Evolutionary conservation across 192 early-diverging fungal genomes (phyloP).

Genomic region (Allomyces macrogynus): DNA sequence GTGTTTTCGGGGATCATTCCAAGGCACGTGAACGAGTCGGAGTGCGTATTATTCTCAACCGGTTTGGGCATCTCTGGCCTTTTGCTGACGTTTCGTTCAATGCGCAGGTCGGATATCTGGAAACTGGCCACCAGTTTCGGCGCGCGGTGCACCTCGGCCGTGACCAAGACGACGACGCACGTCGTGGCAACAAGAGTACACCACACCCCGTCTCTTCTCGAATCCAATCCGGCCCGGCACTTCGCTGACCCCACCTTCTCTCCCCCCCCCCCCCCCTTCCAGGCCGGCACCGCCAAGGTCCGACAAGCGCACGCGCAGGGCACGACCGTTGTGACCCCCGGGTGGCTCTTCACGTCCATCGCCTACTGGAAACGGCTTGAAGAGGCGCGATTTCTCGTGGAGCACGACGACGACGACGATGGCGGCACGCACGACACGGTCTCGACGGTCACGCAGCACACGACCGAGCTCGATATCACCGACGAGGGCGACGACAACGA

Average conservation of each 20-base stretch:
- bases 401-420: not conserved
- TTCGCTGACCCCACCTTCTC: not conserved
- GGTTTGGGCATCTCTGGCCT: not conserved
- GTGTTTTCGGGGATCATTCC: slow-evolving; percentile 73
- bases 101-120: slow-evolving; percentile 57
- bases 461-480: no score
- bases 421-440: not conserved
- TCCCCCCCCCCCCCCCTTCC: not conserved
- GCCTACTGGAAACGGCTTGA: not conserved
- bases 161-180: slow-evolving; percentile 54
- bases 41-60: not conserved
- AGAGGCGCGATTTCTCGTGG: not conserved
- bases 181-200: slow-evolving; percentile 65
- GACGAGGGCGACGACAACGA: no score
- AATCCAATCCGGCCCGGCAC: not conserved
- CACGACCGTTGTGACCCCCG: not conserved
- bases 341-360: not conserved
- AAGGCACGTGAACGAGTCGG: slow-evolving; percentile 20
- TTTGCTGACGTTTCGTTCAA: slow-evolving; percentile 2
- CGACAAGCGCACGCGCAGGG: not conserved
- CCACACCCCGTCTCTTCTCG: no score
- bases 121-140: slow-evolving; percentile 60
- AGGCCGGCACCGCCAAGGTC: not conserved
- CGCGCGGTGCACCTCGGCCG: slow-evolving; percentile 42
- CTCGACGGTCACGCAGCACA: not conserved